phyloP scores from a whole-genome alignment of 805 yeast species.

The Candida cerambycidarum region DNA sequence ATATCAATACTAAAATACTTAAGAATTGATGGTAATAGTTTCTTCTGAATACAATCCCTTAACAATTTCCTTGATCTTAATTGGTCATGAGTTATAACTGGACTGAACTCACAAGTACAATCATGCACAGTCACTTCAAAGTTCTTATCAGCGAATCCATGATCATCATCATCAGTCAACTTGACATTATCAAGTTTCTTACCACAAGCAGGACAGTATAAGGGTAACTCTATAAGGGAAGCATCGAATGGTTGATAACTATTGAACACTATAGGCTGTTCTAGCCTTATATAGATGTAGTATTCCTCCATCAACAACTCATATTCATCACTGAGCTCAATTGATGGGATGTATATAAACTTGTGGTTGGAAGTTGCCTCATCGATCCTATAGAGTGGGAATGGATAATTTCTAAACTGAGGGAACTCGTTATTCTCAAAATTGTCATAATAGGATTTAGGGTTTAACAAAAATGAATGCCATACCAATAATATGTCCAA shows the following conservation, averaged over 20 bases:
- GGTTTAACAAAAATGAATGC: constrained; percentile 23
- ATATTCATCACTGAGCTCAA: neutral
- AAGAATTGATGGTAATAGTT: neutral
- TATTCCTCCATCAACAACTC: neutral
- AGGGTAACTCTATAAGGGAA: neutral
- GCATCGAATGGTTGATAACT: neutral
- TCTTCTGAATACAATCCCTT: constrained; percentile 1
- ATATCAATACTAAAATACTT: neutral
- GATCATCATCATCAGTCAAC: neutral
- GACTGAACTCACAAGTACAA: constrained; percentile 17
- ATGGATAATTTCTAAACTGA: constrained; percentile 15
- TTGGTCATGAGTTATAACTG: constrained; percentile 19
- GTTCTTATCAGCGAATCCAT: constrained; percentile 14
- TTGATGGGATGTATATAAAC: constrained; percentile 11
- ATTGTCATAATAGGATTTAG: constrained; percentile 16
- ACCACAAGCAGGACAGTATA: constrained; percentile 18
- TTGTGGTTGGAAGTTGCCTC: constrained; percentile 8
- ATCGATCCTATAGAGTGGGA: constrained; percentile 17
- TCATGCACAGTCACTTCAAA: constrained; percentile 6
- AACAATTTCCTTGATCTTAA: constrained; percentile 20
- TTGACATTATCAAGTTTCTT: neutral
- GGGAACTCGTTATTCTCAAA: constrained; percentile 11
- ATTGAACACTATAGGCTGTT: neutral
- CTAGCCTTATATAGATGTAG: neutral
- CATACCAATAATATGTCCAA: constrained; percentile 24